These are phyloP conservation scores for Tilletia indica DNA, from an alignment of 1,284 basidiomycete species.

Conservation along the genomic window DNA sequence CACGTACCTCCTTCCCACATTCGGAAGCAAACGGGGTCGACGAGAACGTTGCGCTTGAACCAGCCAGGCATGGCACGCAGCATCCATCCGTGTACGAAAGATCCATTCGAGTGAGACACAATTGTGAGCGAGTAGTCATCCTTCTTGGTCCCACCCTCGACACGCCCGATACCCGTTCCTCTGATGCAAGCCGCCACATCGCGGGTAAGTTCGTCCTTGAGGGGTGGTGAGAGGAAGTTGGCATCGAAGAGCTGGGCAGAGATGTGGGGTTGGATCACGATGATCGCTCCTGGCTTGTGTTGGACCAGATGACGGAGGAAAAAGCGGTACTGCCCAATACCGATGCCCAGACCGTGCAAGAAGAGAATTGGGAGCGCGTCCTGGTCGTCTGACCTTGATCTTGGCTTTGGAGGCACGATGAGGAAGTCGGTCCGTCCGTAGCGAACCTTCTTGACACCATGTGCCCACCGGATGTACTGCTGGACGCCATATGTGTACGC, in stretches of 20 bases:
- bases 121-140: slow-evolving; percentile 11
- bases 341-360: slow-evolving; percentile 37
- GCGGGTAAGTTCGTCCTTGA: slow-evolving; percentile 22
- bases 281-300: slow-evolving; percentile 26
- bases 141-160: not conserved
- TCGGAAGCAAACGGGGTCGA: slow-evolving; percentile 34
- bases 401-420: slow-evolving; percentile 16
- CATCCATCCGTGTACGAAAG: slow-evolving; percentile 32
- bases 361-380: slow-evolving; percentile 28
- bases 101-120: slow-evolving; percentile 30
- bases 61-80: slow-evolving; percentile 26
- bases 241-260: slow-evolving; percentile 22
- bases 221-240: slow-evolving; percentile 25
- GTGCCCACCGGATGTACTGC: slow-evolving; percentile 23
- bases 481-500: slow-evolving; percentile 58
- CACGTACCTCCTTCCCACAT: slow-evolving; percentile 30
- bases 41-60: slow-evolving; percentile 25
- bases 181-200: slow-evolving; percentile 25
- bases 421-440: slow-evolving; percentile 28
- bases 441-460: slow-evolving; percentile 6
- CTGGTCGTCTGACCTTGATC: not conserved
- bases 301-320: slow-evolving; percentile 24
- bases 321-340: slow-evolving; percentile 30
- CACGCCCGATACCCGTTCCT: not conserved
- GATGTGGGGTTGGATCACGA: slow-evolving; percentile 32